Conservation (phyloP, 495 filamentous ascomycete genomes). For the Saxophila tyrrhenica region DNA sequence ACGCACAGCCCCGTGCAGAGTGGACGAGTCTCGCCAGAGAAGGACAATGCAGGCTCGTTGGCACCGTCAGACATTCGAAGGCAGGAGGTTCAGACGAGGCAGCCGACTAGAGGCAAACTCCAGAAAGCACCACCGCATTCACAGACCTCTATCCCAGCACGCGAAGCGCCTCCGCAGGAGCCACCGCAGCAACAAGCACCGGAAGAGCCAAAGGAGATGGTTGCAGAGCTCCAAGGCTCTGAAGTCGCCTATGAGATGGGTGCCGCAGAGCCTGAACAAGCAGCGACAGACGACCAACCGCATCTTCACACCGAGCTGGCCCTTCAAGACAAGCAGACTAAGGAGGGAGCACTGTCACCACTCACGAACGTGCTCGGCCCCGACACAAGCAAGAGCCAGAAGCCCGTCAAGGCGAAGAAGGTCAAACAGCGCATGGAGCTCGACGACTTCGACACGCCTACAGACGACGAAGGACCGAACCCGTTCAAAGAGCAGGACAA, state of each 20-base stretch:
- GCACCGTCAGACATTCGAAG: background rate
- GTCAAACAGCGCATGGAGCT: conserved; percentile 37
- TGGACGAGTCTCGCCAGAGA: conserved; percentile 33
- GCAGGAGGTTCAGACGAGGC: background rate
- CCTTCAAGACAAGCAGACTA: background rate
- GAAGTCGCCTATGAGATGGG: conserved; percentile 10
- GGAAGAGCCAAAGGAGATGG: background rate
- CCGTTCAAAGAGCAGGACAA: conserved; percentile 28
- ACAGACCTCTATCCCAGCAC: background rate
- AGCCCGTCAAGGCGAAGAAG: conserved; percentile 41
- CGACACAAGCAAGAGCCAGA: conserved; percentile 21
- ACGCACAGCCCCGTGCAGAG: conserved; percentile 1
- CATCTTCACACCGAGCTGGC: background rate
- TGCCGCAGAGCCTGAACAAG: conserved; percentile 1
- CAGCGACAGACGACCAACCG: background rate
- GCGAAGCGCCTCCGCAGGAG: background rate
- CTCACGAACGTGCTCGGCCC: conserved; percentile 11
- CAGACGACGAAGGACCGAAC: conserved; percentile 24
- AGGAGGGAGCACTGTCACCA: conserved; percentile 6
- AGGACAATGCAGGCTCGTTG: conserved; percentile 30
- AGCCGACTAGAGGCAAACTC: conserved; percentile 53
- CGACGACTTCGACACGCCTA: conserved; percentile 38
- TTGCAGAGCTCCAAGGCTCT: conserved; percentile 12
- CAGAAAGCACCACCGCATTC: conserved; percentile 55
- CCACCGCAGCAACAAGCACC: background rate